These are phyloP conservation scores for Beauveria brongniartii DNA, from an alignment of 2,329 filamentous ascomycete species.

Conservation along the genomic window DNA sequence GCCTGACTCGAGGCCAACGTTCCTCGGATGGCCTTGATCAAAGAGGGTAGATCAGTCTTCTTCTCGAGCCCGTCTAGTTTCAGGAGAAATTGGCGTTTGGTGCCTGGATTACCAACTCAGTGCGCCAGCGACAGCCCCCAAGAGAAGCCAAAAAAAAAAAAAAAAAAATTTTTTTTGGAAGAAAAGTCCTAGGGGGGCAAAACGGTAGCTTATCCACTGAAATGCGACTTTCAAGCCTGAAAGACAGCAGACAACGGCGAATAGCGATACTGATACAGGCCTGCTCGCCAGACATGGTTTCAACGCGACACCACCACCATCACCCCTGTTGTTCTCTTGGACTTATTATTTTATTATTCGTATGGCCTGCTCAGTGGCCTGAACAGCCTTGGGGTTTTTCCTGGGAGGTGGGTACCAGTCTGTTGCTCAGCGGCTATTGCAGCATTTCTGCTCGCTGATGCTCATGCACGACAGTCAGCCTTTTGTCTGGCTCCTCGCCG, in stretches of 20 bases:
- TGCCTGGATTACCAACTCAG: not conserved
- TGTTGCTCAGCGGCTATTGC: slow-evolving; percentile 6
- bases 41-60: not conserved
- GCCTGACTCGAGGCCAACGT: not conserved
- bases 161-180: not conserved
- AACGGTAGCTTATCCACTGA: not conserved
- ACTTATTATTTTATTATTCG: not conserved
- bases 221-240: not conserved
- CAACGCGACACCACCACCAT: not conserved
- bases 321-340: not conserved
- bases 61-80: not conserved
- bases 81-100: not conserved
- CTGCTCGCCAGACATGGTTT: not conserved
- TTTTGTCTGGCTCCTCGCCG: not conserved
- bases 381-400: not conserved
- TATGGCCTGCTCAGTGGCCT: not conserved
- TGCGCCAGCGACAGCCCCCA: not conserved
- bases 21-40: not conserved
- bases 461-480: slow-evolving; percentile 10
- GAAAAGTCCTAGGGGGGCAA: not conserved
- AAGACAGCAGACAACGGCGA: not conserved
- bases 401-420: not conserved
- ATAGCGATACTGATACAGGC: not conserved
- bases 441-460: slow-evolving; percentile 5
- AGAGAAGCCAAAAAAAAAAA: not conserved